Base-by-base conservation (phyloP, 78 protist species). In the Cyanophora paradoxa region DNA sequence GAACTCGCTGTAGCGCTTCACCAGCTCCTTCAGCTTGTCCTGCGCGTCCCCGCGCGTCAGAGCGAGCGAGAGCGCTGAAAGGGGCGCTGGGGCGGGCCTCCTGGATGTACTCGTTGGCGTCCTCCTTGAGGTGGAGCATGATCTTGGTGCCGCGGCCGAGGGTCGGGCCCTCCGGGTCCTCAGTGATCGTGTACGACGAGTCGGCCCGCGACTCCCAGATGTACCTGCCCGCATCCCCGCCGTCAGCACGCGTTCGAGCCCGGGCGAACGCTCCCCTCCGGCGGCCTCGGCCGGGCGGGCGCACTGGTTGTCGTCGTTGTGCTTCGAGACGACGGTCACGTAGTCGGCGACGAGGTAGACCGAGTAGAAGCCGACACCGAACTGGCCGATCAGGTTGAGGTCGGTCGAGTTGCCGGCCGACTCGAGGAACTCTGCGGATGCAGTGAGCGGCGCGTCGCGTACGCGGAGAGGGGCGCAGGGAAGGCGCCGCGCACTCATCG, bases 331-430 rank as follows among this genome's bases (percentile, higher is more conserved):
- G 20, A 97, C 99, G 31, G 68, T 76, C 34, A 97, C 98, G 6
- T 7, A 5, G 73, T 96, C 99, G 36, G 99, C 96, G 56, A 97
- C 98, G 46, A 97, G 85, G 88, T 89, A 97, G 14, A 90, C 88
- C n/a, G 99, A 94, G 89, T 97, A 97, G 88, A 97, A 97, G 34
- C 99, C 99, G 52, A 97, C 99, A 74, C 99, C 99, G 72, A 97
- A 97, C 85, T 97, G 98, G 28, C 99, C 99, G 65, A 97, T 97
- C 46, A 97, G 82, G 79, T 77, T 77, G 19, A 48, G 44, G 66
- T 82, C 85, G 71, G 71, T 37, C 61, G 70, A 76, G 56, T 81
- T 61, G 33, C 54, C 14, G 54, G 73, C 17, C 73, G 58, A 66
- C 76, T 86, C 87, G 46, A 88, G 61, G 89, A 92, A 92, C 22